Conservation (phyloP, 108 stramenopile genomes). For the Skeletonema marinoi region DNA sequence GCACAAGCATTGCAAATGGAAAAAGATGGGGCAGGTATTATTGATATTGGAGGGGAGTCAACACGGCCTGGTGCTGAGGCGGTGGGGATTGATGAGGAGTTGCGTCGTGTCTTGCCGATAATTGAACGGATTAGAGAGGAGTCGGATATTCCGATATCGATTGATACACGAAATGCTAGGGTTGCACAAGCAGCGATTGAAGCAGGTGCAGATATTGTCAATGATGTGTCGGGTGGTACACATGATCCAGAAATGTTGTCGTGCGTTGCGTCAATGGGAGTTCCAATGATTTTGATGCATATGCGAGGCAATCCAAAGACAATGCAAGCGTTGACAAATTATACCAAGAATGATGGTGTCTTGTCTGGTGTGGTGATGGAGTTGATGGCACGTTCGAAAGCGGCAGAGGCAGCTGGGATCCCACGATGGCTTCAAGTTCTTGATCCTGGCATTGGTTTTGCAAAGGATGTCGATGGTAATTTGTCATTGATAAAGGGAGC, state of each 20-base stretch:
- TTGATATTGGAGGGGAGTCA: slow-evolving; percentile 98
- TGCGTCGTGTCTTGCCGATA: slow-evolving; percentile 83
- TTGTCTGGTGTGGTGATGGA: slow-evolving; percentile 69
- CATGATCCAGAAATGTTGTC: slow-evolving; percentile 90
- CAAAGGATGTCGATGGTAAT: slow-evolving; percentile 85
- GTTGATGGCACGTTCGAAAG: slow-evolving; percentile 60
- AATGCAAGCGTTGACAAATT: slow-evolving; percentile 83
- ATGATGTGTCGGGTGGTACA: slow-evolving; percentile 95
- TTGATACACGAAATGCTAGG: slow-evolving; percentile 92
- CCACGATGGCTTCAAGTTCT: slow-evolving; percentile 87
- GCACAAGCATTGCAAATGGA: slow-evolving; percentile 78
- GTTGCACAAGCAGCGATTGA: slow-evolving; percentile 88
- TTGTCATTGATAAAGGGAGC: slow-evolving; percentile 71
- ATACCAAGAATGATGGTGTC: slow-evolving; percentile 55
- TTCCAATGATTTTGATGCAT: slow-evolving; percentile 95
- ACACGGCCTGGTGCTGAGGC: slow-evolving; percentile 90
- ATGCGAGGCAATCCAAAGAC: slow-evolving; percentile 93
- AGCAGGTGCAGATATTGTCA: slow-evolving; percentile 94
- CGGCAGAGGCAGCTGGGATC: slow-evolving; percentile 80
- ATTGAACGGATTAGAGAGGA: slow-evolving; percentile 77
- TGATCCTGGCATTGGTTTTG: slow-evolving; percentile 98
- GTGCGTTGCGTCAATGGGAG: slow-evolving; percentile 72
- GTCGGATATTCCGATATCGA: slow-evolving; percentile 84
- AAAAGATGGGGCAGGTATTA: slow-evolving; percentile 84
- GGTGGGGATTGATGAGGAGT: slow-evolving; percentile 76